Conservation (phyloP, 495 filamentous ascomycete species). For the Aspergillus leporis region DNA sequence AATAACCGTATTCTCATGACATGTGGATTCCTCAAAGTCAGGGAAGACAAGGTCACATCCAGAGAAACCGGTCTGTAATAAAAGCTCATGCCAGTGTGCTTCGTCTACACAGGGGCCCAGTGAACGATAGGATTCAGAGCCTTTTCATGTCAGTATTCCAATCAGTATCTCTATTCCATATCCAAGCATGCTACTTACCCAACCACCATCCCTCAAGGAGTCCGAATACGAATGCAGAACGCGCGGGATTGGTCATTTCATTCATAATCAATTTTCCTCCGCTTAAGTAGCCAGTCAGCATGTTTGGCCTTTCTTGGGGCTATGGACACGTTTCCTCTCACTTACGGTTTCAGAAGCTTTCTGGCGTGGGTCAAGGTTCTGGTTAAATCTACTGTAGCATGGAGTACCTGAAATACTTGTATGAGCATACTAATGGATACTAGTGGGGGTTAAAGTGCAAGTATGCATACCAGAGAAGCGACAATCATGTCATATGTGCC, state of each 20-base stretch:
- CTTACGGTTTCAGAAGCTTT: constrained; percentile 28
- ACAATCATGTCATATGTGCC: constrained; percentile 51
- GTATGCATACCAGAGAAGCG: constrained; percentile 28
- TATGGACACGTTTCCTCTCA: background rate
- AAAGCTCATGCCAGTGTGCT: constrained; percentile 20
- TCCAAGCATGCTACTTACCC: constrained; percentile 1
- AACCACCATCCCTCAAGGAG: constrained; percentile 24
- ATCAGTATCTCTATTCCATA: background rate
- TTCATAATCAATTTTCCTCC: constrained; percentile 20
- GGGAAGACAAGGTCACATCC: constrained; percentile 15
- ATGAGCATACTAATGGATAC: constrained; percentile 4
- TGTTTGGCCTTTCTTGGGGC: background rate
- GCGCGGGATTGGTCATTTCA: constrained; percentile 15
- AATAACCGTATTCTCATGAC: constrained; percentile 8
- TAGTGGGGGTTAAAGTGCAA: background rate
- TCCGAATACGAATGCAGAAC: constrained; percentile 15
- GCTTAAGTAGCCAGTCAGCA: background rate
- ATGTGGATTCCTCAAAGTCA: constrained; percentile 5
- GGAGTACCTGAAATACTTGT: constrained; percentile 26
- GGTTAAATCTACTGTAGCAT: constrained; percentile 34
- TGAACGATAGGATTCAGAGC: constrained; percentile 14
- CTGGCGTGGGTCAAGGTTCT: constrained; percentile 34
- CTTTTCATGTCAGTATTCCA: background rate
- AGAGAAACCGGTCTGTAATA: constrained; percentile 23
- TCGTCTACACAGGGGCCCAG: constrained; percentile 19